phyloP scores from a whole-genome alignment of 2,329 filamentous ascomycete genomes.

The Cercospora brassicicola region DNA sequence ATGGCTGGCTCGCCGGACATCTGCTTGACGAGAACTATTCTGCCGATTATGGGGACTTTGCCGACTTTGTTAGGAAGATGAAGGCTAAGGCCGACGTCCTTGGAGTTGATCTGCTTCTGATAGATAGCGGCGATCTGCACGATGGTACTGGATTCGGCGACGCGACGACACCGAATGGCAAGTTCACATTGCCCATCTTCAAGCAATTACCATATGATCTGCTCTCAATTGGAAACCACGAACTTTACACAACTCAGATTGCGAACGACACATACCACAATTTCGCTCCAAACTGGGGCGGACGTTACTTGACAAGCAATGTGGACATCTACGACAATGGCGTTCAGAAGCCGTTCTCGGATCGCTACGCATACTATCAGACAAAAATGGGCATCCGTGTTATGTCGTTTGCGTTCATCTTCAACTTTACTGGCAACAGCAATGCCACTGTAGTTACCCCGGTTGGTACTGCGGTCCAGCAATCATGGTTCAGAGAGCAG shows the following conservation, averaged over 20 bases:
- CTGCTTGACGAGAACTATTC: constrained; percentile 64
- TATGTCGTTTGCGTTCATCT: constrained; percentile 56
- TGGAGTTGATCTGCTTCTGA: constrained; percentile 60
- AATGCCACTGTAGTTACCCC: constrained; percentile 63
- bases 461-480: constrained; percentile 53
- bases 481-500: constrained; percentile 62
- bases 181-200: constrained; percentile 55
- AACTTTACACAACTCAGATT: constrained; percentile 63
- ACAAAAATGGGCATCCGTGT: constrained; percentile 52
- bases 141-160: constrained; percentile 61
- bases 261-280: constrained; percentile 62
- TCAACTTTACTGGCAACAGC: constrained; percentile 57
- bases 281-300: constrained; percentile 60
- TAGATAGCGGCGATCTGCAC: constrained; percentile 67
- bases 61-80: constrained; percentile 61
- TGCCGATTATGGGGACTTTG: constrained; percentile 67
- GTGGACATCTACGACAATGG: constrained; percentile 46
- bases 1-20: constrained; percentile 55
- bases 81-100: constrained; percentile 58
- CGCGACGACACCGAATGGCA: constrained; percentile 56
- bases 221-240: constrained; percentile 62
- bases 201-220: constrained; percentile 51
- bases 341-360: constrained; percentile 39
- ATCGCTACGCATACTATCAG: constrained; percentile 51
- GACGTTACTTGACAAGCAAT: constrained; percentile 56